Evolutionary conservation across 2,329 filamentous ascomycete species (phyloP).

Genomic region (Exophiala oligosperma): DNA sequence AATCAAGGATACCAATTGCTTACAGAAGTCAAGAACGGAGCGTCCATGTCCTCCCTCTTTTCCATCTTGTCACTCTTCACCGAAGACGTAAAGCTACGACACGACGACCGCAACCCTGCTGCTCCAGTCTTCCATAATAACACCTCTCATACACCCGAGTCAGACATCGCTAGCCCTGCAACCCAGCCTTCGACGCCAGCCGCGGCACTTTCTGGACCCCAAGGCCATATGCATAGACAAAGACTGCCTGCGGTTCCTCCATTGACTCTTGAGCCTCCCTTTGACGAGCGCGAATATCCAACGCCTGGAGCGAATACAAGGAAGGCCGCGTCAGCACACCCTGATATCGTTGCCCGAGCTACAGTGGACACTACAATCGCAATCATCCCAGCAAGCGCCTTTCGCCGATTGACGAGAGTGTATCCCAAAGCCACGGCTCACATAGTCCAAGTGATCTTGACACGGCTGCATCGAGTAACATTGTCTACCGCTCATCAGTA

Average conservation of each 20-base stretch:
- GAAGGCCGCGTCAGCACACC: constrained; percentile 69
- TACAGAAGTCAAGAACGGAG: constrained; percentile 96
- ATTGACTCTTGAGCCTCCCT: constrained; percentile 64
- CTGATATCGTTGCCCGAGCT: constrained; percentile 93
- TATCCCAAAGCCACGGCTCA: constrained; percentile 96
- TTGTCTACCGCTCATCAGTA: constrained; percentile 94
- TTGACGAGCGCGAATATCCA: constrained; percentile 33
- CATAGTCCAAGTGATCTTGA: constrained; percentile 96
- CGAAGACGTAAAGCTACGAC: constrained; percentile 81
- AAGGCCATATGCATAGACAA: constrained; percentile 25
- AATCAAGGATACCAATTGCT: constrained; percentile 90
- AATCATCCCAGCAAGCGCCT: constrained; percentile 95
- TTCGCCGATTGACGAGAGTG: constrained; percentile 84
- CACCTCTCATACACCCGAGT: constrained; percentile 36
- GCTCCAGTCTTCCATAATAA: constrained; percentile 36
- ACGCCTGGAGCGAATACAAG: constrained; percentile 24
- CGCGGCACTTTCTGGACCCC: not conserved
- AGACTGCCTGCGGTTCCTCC: constrained; percentile 67
- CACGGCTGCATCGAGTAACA: constrained; percentile 89
- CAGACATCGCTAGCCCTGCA: constrained; percentile 41
- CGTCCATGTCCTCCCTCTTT: constrained; percentile 97
- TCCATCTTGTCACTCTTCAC: constrained; percentile 97
- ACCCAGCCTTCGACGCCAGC: constrained; percentile 32
- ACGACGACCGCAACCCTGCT: constrained; percentile 50
- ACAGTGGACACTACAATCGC: constrained; percentile 97